Percentiles rank a stretch among this genome's conserved stretches.
Conservation (phyloP, 805 yeast genomes). For the Nakazawaea laoshanensis region DNA sequence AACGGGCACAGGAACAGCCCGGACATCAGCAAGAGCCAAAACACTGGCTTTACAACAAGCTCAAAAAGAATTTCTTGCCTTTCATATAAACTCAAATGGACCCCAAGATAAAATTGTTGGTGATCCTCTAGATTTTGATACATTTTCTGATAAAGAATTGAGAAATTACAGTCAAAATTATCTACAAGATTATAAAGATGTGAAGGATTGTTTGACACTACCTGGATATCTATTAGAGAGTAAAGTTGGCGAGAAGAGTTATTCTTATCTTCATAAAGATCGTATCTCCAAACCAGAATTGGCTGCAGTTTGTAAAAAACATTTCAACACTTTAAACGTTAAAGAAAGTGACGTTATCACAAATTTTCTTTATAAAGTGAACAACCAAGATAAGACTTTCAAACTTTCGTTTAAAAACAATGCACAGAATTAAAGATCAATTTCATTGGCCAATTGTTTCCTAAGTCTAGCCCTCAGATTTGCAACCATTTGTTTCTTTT, state of each 20-base stretch:
- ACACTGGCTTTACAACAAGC: constrained; percentile 58
- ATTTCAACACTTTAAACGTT: constrained; percentile 48
- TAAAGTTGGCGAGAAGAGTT: constrained; percentile 66
- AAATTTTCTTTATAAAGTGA: constrained; percentile 79
- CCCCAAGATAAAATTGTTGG: constrained; percentile 45
- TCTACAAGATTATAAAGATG: constrained; percentile 16
- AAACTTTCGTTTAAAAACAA: constrained; percentile 27
- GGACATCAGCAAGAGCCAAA: constrained; percentile 51
- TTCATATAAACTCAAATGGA: constrained; percentile 68
- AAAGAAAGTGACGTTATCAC: constrained; percentile 85
- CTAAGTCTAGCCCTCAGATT: constrained; percentile 51
- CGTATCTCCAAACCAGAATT: constrained; percentile 53
- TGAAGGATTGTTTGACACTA: constrained; percentile 55
- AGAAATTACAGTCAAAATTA: constrained; percentile 59
- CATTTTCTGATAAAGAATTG: constrained; percentile 53
- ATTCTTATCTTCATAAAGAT: constrained; percentile 26
- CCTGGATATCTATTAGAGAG: constrained; percentile 66
- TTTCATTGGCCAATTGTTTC: constrained; percentile 9
- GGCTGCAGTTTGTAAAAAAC: constrained; percentile 55
- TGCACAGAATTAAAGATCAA: constrained; percentile 1
- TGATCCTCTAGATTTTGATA: constrained; percentile 63
- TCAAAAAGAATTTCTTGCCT: constrained; percentile 58
- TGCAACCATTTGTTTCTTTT: constrained; percentile 49
- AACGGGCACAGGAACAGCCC: constrained; percentile 14
- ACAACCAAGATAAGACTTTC: constrained; percentile 44